phyloP scores from a whole-genome alignment of 441 rosid species.

The Breynia disticha region DNA sequence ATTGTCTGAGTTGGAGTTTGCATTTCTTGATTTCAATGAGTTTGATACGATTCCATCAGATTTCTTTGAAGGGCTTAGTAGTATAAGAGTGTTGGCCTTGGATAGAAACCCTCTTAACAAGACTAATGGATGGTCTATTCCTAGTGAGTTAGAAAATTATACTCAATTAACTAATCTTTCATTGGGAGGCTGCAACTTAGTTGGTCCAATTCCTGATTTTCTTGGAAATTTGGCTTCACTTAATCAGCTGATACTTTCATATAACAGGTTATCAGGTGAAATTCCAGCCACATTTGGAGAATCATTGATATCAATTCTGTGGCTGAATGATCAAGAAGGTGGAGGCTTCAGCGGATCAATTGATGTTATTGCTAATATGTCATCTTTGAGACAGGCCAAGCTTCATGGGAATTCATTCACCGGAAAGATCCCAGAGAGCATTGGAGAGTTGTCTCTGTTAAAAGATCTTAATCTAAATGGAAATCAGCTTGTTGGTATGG shows the following conservation, averaged over 20 bases:
- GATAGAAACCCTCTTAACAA: constrained; percentile 37
- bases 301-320: constrained; percentile 33
- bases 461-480: constrained; percentile 31
- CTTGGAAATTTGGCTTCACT: constrained; percentile 34
- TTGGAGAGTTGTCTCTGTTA: constrained; percentile 30
- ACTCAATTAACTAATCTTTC: constrained; percentile 33
- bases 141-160: constrained; percentile 28
- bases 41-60: constrained; percentile 38
- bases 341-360: constrained; percentile 36
- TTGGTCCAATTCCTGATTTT: constrained; percentile 36
- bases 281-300: constrained; percentile 34
- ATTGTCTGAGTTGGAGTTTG: too few relatives aligned
- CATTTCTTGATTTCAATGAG: constrained; percentile 28
- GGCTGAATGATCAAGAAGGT: constrained; percentile 42
- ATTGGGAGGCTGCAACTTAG: constrained; percentile 28
- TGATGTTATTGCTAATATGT: constrained; percentile 35
- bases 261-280: constrained; percentile 37
- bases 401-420: constrained; percentile 47
- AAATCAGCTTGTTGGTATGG: constrained; percentile 40
- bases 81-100: constrained; percentile 36
- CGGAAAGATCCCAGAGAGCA: constrained; percentile 32
- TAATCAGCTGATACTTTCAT: constrained; percentile 30
- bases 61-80: constrained; percentile 37
- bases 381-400: constrained; percentile 36
- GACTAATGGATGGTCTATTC: constrained; percentile 43